Evolutionary conservation across 2,329 filamentous ascomycete genomes (phyloP), one percentile per base, ranked within the genome.

Genomic region (Pyrenophora graminea): DNA sequence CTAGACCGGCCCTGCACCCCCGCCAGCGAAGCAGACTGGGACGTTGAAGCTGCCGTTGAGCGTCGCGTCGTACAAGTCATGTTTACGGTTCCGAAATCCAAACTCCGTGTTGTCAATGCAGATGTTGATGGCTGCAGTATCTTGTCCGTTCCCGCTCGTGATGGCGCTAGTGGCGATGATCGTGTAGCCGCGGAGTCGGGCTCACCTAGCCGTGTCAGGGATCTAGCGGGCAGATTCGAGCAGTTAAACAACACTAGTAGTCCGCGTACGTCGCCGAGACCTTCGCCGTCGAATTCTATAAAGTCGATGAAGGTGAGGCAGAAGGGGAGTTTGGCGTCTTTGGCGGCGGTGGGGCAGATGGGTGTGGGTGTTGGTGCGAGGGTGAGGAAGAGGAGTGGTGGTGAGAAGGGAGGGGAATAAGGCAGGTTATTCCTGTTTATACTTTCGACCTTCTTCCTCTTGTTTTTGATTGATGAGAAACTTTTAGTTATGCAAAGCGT

Each of bases 11-110:
- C 73, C 1, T 51, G 51, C 25, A 72, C 68, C 2, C 68, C 69
- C 8, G 66, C 64, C 2, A 68, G 71, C 46, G 77, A 79, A 44
- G 73, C 73, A 6, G 78, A 80, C 39, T 81, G 79, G 79, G 78
- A 81, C 45, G 76, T 81, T 1, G 79, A 81, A 58, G 72, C 73
- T 10, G 79, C 77, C 4, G 77, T 75, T 1, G 72, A 74, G 43
- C 68, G 74, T 18, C 62, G 79, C 4, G 76, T 79, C 4, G 77
- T 81, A n/a, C 79, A 79, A 48, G 75, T 82, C 68, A 94, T 96
- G 84, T 97, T 96, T 73, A 97, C 93, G 0, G 91, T 97, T 53
- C 93, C 94, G 2, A 91, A 88, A 71, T 88, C 93, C 72, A 85
- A 85, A 62, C 75, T 97, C 56, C 79, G 93, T 21, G 91, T 97